Evolutionary conservation across 352 stramenopile species (phyloP), one percentile per base, ranked within the genome.

Genomic region (Phytophthora agathidicida): DNA sequence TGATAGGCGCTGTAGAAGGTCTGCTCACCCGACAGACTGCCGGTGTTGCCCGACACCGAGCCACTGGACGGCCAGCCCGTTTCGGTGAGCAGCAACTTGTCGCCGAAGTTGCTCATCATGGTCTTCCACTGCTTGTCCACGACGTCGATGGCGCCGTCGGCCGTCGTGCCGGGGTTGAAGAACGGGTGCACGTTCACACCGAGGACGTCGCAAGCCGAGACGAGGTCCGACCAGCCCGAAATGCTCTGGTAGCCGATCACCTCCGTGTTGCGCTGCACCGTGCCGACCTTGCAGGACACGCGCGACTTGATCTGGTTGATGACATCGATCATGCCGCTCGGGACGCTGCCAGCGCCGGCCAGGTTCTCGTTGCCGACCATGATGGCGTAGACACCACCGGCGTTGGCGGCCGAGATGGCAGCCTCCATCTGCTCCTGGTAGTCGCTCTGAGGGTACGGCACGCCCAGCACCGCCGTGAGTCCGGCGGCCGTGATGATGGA

Each of bases 311-410:
- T 73, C 23, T 63, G 42, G 36, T 73, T 45, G 50, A 89, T 89
- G 28, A 82, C 60, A n/a, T 60, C 44, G 56, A 80, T 75, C 61
- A 86, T 79, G 24, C 47, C 67, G 8, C 57, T 60, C 1, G 75
- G 73, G 11, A 84, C 68, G 20, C 52, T 70, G 14, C 22, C 32
- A 16, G 44, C 37, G 7, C 50, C 45, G 1, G 57, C 71, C 45
- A 88, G 54, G 72, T 91, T 89, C 64, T 91, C 80, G 49, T 91
- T 91, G 16, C 78, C 80, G 22, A 89, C 71, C 50, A 91, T 83
- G 43, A 91, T 81, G 65, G 68, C 71, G 45, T 67, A 59, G 9
- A 91, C 77, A 32, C 60, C 71, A 33, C 76, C 72, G 14, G 38
- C 67, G 20, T 76, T 74, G 20, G 78, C 75, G 0, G 78, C 72